phyloP scores from a whole-genome alignment of 1,284 basidiomycete genomes.

The Laetiporus sulphureus region DNA sequence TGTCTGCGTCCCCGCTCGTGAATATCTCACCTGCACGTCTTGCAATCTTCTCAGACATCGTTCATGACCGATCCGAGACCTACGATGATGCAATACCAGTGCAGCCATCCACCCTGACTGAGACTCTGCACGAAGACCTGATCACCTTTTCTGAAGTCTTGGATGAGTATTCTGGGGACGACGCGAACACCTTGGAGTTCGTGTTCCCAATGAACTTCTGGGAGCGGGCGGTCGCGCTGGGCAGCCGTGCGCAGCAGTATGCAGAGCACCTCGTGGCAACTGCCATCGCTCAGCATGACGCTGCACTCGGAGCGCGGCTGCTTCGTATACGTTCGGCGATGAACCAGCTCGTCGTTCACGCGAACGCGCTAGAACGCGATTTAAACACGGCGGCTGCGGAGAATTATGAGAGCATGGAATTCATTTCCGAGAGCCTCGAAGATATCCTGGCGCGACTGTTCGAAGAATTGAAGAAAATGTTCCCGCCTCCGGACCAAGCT shows the following conservation, averaged over 20 bases:
- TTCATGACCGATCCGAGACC: too few species aligned
- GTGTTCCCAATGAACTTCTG: not conserved
- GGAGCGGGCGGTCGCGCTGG: constrained; percentile 1
- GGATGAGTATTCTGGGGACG: too few species aligned
- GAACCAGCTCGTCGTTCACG: not conserved
- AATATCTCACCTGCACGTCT: too few species aligned
- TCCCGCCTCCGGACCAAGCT: constrained; percentile 19
- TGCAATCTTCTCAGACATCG: too few species aligned
- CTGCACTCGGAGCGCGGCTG: not conserved
- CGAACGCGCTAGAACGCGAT: not conserved
- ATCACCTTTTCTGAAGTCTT: too few species aligned
- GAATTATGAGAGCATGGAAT: not conserved
- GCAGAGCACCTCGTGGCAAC: not conserved
- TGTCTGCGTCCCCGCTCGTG: too few species aligned
- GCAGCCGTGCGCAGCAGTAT: not conserved
- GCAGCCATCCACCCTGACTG: too few species aligned
- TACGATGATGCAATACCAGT: too few species aligned
- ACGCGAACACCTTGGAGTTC: not conserved
- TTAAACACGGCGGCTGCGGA: not conserved
- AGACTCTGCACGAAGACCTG: too few species aligned
- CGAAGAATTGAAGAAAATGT: constrained; percentile 13
- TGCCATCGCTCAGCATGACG: not conserved
- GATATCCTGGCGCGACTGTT: constrained; percentile 6
- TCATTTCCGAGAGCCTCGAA: not conserved
- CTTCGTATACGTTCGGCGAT: not conserved